Evolutionary conservation across 1,284 basidiomycete genomes (phyloP).

Genomic region (Anthracocystis panici-leucophaei): DNA sequence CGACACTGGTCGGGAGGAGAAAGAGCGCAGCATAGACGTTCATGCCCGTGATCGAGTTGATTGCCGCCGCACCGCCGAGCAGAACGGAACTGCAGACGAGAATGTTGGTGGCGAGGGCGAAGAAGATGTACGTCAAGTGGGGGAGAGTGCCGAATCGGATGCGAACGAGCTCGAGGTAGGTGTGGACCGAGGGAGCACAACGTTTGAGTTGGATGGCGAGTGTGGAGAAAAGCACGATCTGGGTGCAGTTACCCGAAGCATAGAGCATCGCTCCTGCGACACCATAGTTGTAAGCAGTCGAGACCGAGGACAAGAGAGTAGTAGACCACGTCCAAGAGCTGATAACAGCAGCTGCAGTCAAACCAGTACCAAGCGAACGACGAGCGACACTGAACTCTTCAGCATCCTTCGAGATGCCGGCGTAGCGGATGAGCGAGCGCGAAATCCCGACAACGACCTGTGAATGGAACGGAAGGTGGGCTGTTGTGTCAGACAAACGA

Average conservation of each 20-base stretch:
- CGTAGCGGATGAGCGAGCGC: conserved; percentile 46
- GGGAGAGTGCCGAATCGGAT: conserved; percentile 54
- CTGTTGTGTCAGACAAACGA: too few relatives aligned
- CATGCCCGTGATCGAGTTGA: conserved; percentile 61
- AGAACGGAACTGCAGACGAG: conserved; percentile 58
- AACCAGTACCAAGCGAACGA: conserved; percentile 58
- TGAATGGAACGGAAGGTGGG: neutral
- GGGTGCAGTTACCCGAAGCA: conserved; percentile 59
- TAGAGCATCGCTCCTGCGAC: conserved; percentile 61
- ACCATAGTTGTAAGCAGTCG: conserved; percentile 63
- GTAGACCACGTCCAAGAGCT: conserved; percentile 64
- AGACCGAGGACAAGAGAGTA: conserved; percentile 56
- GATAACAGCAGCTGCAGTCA: conserved; percentile 62
- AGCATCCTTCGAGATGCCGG: conserved; percentile 47
- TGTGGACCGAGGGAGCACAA: conserved; percentile 57
- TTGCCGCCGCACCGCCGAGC: conserved; percentile 56
- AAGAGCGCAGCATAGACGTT: conserved; percentile 57
- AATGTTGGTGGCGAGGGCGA: conserved; percentile 63
- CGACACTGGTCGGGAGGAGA: conserved; percentile 56
- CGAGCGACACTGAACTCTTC: conserved; percentile 58
- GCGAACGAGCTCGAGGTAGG: conserved; percentile 60
- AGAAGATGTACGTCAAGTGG: conserved; percentile 62
- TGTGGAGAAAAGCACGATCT: conserved; percentile 61
- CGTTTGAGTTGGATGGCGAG: conserved; percentile 63
- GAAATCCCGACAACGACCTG: conserved; percentile 56